phyloP scores from a whole-genome alignment of 2,329 filamentous ascomycete species.

The Aschersonia sp. region DNA sequence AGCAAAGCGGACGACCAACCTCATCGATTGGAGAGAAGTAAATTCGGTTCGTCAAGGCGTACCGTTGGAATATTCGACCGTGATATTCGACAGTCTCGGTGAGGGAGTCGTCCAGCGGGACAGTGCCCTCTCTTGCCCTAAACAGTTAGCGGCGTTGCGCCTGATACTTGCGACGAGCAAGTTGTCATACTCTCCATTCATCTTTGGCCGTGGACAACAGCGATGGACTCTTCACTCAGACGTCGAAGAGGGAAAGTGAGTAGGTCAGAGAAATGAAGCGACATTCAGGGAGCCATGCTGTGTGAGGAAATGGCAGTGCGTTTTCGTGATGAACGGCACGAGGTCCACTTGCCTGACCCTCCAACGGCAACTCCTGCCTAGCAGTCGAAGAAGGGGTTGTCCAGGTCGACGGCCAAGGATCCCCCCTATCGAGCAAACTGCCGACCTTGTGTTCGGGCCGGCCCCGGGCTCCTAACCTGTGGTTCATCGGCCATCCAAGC shows the following conservation, averaged over 20 bases:
- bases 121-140: slow-evolving; percentile 28
- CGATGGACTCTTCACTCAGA: background rate
- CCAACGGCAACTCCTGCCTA: background rate
- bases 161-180: background rate
- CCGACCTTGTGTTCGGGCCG: background rate
- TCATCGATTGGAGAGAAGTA: slow-evolving; percentile 61
- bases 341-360: slow-evolving; percentile 1
- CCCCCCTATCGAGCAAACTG: background rate
- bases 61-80: slow-evolving; percentile 52
- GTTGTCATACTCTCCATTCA: background rate
- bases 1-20: slow-evolving; percentile 26
- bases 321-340: background rate
- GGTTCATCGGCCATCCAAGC: background rate
- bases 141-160: background rate
- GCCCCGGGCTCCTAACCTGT: background rate
- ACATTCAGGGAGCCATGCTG: background rate
- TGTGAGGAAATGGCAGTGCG: background rate
- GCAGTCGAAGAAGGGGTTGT: background rate
- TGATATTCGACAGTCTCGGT: slow-evolving; percentile 44
- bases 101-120: slow-evolving; percentile 41
- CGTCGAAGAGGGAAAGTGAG: background rate
- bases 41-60: slow-evolving; percentile 47
- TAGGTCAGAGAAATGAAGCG: background rate
- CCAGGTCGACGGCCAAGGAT: background rate
- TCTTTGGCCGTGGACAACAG: background rate